Evolutionary conservation across 2,329 filamentous ascomycete species (phyloP), one percentile per base, ranked within the genome.

Genomic region (Chrysosporium keratinophilum): DNA sequence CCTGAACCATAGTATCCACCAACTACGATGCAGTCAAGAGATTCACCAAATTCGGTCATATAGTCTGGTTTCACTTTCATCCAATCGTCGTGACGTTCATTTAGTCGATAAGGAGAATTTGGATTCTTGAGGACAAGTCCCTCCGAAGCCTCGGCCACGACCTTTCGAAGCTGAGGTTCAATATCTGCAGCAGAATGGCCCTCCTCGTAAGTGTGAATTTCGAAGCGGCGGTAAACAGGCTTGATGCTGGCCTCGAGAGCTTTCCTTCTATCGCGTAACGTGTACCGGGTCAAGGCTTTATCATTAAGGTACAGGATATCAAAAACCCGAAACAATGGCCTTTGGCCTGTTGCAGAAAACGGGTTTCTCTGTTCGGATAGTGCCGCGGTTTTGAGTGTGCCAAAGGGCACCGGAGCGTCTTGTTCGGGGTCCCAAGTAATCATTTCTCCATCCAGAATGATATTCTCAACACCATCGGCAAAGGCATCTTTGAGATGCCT

Each of bases 21-120:
- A 51, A 98, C 81, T 14, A 98, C 77, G 12, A 96, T 74, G 60
- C 89, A 88, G 66, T 98, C 93, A 2, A 98, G 80, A 0, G 85
- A 88, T 69, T 97, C 91, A 57, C 93, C 93, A 66, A 93, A 95
- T 58, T 95, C 91, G 1, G 84, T 84, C 90, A 97, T 96, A 68
- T 98, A 98, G 59, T 98, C 93, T 1, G 93, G 93, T 64, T 98
- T 98, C 7, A 98, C 90, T 67, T 98, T 98, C 71, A 96, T 85
- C 93, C 93, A 98, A 69, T 95, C 88, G 62, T 95, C 87, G 63
- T 94, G 93, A 46, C 93, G 85, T 60, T 88, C 87, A 64, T 95
- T 95, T 9, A 97, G 77, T 5, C 82, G 79, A 67, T 98, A 98
- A 63, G 81, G 78, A 0, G 90, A 95, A 4, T 85, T 78, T 6